Evolutionary conservation across 2,329 filamentous ascomycete genomes (phyloP), one percentile per base, ranked within the genome.

Genomic region (Hypoxylon sp.): DNA sequence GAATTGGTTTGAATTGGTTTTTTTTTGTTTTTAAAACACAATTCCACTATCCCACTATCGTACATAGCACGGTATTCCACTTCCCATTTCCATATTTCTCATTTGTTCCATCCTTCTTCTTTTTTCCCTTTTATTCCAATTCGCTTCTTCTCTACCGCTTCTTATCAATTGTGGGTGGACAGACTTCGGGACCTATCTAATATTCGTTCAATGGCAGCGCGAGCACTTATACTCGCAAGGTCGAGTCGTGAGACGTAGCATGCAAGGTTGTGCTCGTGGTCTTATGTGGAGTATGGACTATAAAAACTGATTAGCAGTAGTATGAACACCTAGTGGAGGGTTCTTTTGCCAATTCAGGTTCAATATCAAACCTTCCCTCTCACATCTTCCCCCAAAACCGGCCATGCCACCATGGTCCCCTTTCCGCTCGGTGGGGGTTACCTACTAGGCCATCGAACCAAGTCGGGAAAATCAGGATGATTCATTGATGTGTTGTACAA

Each of bases 401-500:
- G 47, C 60, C 63, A 46, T 60, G 51, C 56, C 52, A 17, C 51
- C 46, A 46, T 54, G 60, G 65, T 58, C 65, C 68, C 65, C 29
- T 67, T 66, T 63, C 68, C 68, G 68, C 57, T 35, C 57, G 60
- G 63, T 66, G 55, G 63, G 60, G 61, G 56, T 56, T 63, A 22
- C 19, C 19, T 44, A 14, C 61, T 65, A 60, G 63, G 61, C 59
- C 29, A 66, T 69, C 44, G 61, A 70, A 60, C 68, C 65, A 67
- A 61, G 70, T 67, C 68, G 67, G 71, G 70, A 70, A 70, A 70
- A 69, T 70, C 69, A 68, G 64, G 63, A 68, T 70, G 64, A 70
- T 67, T 68, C 67, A 67, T 67, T 65, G 71, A 74, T 74, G 72
- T 68, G 72, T 74, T 74, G 72, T 74, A 73, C 72, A 74, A 70